These are phyloP conservation scores for Akanthomyces muscarius DNA, from an alignment of 2,329 filamentous ascomycete genomes.

Conservation along the genomic window DNA sequence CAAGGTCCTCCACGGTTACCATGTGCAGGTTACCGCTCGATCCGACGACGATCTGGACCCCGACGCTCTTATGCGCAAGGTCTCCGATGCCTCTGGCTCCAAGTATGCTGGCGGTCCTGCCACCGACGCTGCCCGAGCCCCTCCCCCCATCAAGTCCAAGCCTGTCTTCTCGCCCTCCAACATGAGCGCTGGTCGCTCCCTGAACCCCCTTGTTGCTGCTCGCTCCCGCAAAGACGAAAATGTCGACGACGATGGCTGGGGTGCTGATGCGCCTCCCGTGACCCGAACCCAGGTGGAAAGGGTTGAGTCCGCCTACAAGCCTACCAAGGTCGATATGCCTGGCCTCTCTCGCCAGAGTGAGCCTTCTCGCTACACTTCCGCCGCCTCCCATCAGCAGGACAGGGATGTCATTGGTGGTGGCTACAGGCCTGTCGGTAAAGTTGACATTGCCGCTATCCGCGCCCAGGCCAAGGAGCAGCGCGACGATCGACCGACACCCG, in stretches of 20 bases:
- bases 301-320: conserved; percentile 87
- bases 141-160: conserved; percentile 77
- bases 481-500: conserved; percentile 76
- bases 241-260: conserved; percentile 88
- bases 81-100: conserved; percentile 87
- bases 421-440: conserved; percentile 93
- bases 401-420: conserved; percentile 73
- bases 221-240: conserved; percentile 57
- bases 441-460: conserved; percentile 92
- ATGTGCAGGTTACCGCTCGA: conserved; percentile 94
- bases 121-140: conserved; percentile 48
- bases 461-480: conserved; percentile 63
- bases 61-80: conserved; percentile 85
- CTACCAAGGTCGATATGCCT: conserved; percentile 90
- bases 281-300: conserved; percentile 85
- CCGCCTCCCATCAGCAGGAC: conserved; percentile 40
- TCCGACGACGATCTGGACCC: conserved; percentile 85
- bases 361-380: conserved; percentile 55
- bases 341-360: conserved; percentile 74
- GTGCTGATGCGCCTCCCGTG: conserved; percentile 85
- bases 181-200: conserved; percentile 42
- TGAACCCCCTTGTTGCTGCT: conserved; percentile 66
- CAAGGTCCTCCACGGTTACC: conserved; percentile 92
- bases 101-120: conserved; percentile 77
- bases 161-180: conserved; percentile 82